phyloP scores from a whole-genome alignment of 805 yeast genomes.

The Cyberlindnera galapagoensis region DNA sequence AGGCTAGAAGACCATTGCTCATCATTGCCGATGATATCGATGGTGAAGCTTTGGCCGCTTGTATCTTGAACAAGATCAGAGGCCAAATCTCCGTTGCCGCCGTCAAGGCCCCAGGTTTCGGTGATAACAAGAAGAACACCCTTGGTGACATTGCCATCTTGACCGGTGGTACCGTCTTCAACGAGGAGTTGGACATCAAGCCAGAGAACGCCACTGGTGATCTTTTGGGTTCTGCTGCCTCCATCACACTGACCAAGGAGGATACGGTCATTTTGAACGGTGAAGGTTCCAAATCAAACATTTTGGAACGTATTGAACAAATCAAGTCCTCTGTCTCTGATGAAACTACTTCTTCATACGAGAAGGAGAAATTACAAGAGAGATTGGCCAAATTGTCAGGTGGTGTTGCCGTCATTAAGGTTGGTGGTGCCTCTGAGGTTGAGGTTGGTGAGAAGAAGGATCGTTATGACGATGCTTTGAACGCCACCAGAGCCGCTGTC shows the following conservation, averaged over 20 bases:
- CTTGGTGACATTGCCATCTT: slow-evolving; percentile 93
- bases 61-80: slow-evolving; percentile 95
- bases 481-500: slow-evolving; percentile 99
- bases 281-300: slow-evolving; percentile 82
- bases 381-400: slow-evolving; percentile 96
- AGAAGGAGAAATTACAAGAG: slow-evolving; percentile 95
- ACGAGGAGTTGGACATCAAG: slow-evolving; percentile 81
- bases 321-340: slow-evolving; percentile 23
- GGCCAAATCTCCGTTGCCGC: slow-evolving; percentile 98
- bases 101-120: slow-evolving; percentile 98
- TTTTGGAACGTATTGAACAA: slow-evolving; percentile 79
- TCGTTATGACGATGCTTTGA: slow-evolving; percentile 96
- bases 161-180: slow-evolving; percentile 57
- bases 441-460: slow-evolving; percentile 99
- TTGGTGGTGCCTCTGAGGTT: slow-evolving; percentile 96
- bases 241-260: slow-evolving; percentile 91
- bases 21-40: slow-evolving; percentile 96
- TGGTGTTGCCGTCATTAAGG: slow-evolving; percentile 97
- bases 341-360: slow-evolving; percentile 51
- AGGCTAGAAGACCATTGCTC: slow-evolving; percentile 88
- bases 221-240: slow-evolving; percentile 85
- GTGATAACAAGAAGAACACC: slow-evolving; percentile 96
- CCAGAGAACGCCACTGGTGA: slow-evolving; percentile 94
- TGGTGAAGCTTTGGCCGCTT: slow-evolving; percentile 98
- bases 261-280: slow-evolving; percentile 95